phyloP scores from a whole-genome alignment of 139 green algal genomes.

The Nannochloris sp. region DNA sequence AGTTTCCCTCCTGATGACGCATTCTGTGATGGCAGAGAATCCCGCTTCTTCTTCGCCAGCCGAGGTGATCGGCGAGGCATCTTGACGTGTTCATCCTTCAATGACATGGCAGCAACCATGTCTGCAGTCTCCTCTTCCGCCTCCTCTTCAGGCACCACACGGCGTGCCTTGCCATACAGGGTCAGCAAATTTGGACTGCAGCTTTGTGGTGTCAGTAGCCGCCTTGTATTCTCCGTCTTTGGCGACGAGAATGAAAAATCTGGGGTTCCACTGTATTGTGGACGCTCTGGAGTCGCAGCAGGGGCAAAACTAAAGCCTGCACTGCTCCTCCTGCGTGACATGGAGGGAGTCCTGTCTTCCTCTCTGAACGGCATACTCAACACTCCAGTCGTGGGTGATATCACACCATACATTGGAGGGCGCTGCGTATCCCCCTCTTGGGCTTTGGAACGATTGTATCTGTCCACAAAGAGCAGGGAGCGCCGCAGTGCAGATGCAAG shows the following conservation, averaged over 20 bases:
- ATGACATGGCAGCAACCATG: background rate
- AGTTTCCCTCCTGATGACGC: background rate
- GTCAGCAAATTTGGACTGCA: background rate
- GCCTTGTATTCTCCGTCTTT: background rate
- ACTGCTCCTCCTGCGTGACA: too few species aligned
- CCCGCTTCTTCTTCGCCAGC: background rate
- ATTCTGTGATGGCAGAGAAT: too few species aligned
- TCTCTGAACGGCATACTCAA: background rate
- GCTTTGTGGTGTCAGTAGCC: background rate
- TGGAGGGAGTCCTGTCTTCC: background rate
- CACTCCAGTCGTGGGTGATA: background rate
- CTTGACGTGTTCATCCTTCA: background rate
- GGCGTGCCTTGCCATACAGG: background rate
- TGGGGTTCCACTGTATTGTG: too few species aligned
- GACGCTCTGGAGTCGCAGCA: conserved; percentile 2
- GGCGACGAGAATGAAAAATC: background rate
- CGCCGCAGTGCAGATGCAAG: background rate
- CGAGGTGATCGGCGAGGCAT: background rate
- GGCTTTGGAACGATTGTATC: background rate
- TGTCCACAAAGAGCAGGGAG: background rate
- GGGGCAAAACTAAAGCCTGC: conserved; percentile 1
- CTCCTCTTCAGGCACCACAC: background rate
- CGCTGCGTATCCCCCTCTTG: background rate
- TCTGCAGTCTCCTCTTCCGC: background rate
- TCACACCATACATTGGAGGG: background rate